phyloP scores from a whole-genome alignment of 305 asterid species.

The Lippia alba region DNA sequence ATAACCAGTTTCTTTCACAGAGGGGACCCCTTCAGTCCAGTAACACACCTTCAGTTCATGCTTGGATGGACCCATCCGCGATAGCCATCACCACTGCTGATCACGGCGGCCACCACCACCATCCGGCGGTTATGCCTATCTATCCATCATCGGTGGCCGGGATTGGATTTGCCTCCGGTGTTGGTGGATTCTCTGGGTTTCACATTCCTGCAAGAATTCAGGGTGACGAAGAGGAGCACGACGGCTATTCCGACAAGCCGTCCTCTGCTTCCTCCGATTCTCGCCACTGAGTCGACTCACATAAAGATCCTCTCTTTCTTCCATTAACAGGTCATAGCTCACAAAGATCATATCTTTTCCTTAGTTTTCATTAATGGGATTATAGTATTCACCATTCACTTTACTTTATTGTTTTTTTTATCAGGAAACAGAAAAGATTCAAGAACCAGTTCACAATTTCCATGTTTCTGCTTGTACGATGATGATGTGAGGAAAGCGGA shows the following conservation, averaged over 20 bases:
- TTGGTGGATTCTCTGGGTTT: slow-evolving; percentile 68
- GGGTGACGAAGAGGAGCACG: slow-evolving; percentile 92
- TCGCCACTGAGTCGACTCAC: slow-evolving; percentile 62
- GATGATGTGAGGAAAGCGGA: slow-evolving; percentile 20
- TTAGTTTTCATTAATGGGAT: slow-evolving; percentile 18
- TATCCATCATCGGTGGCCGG: slow-evolving; percentile 59
- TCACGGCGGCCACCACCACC: slow-evolving; percentile 41
- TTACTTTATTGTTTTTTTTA: background rate
- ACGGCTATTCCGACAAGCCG: slow-evolving; percentile 81
- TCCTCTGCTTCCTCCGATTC: slow-evolving; percentile 95
- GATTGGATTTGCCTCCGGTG: slow-evolving; percentile 60
- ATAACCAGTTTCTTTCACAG: slow-evolving; percentile 63
- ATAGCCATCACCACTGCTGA: slow-evolving; percentile 40
- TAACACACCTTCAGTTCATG: slow-evolving; percentile 80
- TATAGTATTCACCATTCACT: background rate
- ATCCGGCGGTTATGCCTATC: slow-evolving; percentile 52
- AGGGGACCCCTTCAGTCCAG: slow-evolving; percentile 94
- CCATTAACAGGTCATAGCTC: slow-evolving; percentile 37
- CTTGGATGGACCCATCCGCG: slow-evolving; percentile 76
- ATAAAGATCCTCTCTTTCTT: slow-evolving; percentile 27
- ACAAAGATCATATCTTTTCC: background rate
- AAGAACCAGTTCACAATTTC: slow-evolving; percentile 3
- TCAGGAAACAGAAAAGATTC: slow-evolving; percentile 6
- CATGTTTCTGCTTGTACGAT: slow-evolving; percentile 14
- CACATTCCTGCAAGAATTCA: slow-evolving; percentile 82